Percentiles rank a stretch among this genome's conserved stretches.
Evolutionary conservation across 2,329 filamentous ascomycete genomes (phyloP).

Genomic region (Bipolaris bicolor): DNA sequence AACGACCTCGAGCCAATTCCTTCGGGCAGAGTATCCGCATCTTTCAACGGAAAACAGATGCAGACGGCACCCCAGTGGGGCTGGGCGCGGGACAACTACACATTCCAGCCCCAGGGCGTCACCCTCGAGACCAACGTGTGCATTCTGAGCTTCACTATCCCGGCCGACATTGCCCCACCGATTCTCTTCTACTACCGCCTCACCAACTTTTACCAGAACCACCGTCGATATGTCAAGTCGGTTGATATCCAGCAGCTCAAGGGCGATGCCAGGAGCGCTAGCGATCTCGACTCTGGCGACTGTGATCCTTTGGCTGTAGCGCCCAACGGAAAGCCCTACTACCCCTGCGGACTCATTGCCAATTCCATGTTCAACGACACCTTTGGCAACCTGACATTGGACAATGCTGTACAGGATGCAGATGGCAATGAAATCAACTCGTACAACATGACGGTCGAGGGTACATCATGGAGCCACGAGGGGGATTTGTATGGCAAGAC

Average conservation of each 20-base stretch:
- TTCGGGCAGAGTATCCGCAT: slow-evolving; percentile 63
- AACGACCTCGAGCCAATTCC: slow-evolving; percentile 61
- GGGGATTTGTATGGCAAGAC: slow-evolving; percentile 76
- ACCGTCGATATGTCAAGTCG: slow-evolving; percentile 92
- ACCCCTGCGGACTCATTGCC: slow-evolving; percentile 93
- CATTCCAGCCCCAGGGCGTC: slow-evolving; percentile 28
- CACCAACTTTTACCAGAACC: slow-evolving; percentile 99
- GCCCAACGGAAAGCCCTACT: slow-evolving; percentile 69
- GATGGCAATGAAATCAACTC: slow-evolving; percentile 49
- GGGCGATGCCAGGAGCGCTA: slow-evolving; percentile 67
- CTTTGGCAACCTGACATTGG: slow-evolving; percentile 68
- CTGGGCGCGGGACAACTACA: slow-evolving; percentile 46
- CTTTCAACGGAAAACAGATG: slow-evolving; percentile 68
- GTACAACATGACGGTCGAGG: slow-evolving; percentile 78
- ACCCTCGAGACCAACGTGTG: slow-evolving; percentile 61
- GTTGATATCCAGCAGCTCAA: slow-evolving; percentile 84
- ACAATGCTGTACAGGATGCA: slow-evolving; percentile 57
- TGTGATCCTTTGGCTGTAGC: slow-evolving; percentile 72
- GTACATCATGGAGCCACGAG: slow-evolving; percentile 88
- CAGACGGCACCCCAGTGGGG: slow-evolving; percentile 44
- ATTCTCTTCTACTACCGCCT: slow-evolving; percentile 94
- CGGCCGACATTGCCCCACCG: slow-evolving; percentile 77
- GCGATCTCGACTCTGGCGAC: slow-evolving; percentile 68
- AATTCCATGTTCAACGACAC: slow-evolving; percentile 98
- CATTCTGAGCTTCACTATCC: slow-evolving; percentile 77